These are phyloP conservation scores for Macadamia tetraphylla DNA, from an alignment of 164 flowering plant species.

Conservation along the genomic window DNA sequence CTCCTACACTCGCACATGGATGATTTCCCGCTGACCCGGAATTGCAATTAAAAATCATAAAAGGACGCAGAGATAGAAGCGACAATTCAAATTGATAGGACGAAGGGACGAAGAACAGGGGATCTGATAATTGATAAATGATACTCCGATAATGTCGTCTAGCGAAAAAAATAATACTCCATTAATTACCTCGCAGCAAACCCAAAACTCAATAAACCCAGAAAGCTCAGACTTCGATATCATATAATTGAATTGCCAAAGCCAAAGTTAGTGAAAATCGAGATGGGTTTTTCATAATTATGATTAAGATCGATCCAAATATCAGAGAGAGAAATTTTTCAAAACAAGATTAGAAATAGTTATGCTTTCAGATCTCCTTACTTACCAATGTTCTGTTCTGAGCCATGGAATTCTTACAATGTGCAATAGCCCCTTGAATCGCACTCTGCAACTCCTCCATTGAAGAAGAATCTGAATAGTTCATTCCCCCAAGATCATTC, in stretches of 20 bases:
- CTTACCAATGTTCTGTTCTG: constrained; percentile 27
- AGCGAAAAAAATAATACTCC: too few species aligned
- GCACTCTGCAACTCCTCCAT: constrained; percentile 96
- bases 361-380: constrained; percentile 25
- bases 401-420: constrained; percentile 85
- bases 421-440: constrained; percentile 95
- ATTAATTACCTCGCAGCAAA: too few species aligned
- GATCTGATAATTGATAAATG: too few species aligned
- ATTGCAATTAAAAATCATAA: neutral
- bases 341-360: neutral
- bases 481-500: neutral
- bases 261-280: constrained; percentile 8
- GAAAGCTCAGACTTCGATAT: neutral
- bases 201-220: too few species aligned
- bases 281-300: constrained; percentile 7
- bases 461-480: constrained; percentile 40
- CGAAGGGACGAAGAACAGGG: neutral
- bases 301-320: neutral
- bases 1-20: neutral
- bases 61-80: neutral
- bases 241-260: neutral
- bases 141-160: too few species aligned
- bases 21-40: neutral
- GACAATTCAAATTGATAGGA: neutral
- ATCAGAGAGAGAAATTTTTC: neutral